Conservation (phyloP, 805 yeast genomes). For the Ogataea sp. region DNA sequence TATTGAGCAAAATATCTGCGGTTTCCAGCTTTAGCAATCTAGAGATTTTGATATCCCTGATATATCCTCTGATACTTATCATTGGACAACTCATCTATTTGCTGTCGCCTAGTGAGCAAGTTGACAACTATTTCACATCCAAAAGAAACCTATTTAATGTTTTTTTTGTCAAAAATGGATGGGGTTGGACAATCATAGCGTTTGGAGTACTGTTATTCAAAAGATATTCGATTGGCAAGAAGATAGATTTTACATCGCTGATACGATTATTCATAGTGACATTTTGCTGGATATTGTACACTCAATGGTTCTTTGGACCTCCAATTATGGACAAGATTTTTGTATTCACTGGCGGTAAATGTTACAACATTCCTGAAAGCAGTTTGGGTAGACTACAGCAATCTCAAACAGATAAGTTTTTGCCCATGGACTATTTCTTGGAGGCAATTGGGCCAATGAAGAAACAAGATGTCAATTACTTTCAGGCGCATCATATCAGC, state of each 20-base stretch:
- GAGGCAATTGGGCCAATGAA: conserved; percentile 2
- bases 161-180: conserved; percentile 78
- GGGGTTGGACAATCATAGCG: conserved; percentile 77
- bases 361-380: conserved; percentile 30
- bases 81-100: conserved; percentile 44
- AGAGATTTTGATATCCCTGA: background rate
- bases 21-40: background rate
- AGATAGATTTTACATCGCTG: conserved; percentile 10
- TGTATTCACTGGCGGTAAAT: conserved; percentile 73
- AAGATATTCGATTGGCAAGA: background rate
- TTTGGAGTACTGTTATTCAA: conserved; percentile 15
- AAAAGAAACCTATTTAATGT: conserved; percentile 67
- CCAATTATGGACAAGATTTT: conserved; percentile 90
- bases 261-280: conserved; percentile 50
- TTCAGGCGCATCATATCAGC: conserved; percentile 16
- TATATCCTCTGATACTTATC: conserved; percentile 34
- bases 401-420: conserved; percentile 1
- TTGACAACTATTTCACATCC: conserved; percentile 42
- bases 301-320: conserved; percentile 80
- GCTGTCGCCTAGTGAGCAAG: conserved; percentile 36
- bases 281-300: conserved; percentile 74
- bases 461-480: conserved; percentile 4
- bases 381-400: background rate
- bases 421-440: conserved; percentile 8
- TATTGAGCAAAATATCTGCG: conserved; percentile 2